A percentile compares a stretch with the other conserved stretches of the same genome.
Evolutionary conservation across 1,284 basidiomycete genomes (phyloP).

Genomic region (Malassezia restricta): DNA sequence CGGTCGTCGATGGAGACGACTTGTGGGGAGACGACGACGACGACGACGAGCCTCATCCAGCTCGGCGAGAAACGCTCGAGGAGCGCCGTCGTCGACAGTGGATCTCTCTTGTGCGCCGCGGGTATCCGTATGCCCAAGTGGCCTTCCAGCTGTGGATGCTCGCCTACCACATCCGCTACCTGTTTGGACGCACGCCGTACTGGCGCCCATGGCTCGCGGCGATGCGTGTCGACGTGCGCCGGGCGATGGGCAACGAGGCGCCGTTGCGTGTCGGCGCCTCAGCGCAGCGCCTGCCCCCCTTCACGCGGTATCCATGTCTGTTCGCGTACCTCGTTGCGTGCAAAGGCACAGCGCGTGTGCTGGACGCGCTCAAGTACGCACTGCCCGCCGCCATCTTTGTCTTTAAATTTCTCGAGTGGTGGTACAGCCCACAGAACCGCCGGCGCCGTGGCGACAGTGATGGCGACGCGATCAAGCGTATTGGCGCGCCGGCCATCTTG

Average conservation of each 20-base stretch:
- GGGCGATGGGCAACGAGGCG: constrained; percentile 51
- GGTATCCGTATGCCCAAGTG: constrained; percentile 72
- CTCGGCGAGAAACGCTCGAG: background rate
- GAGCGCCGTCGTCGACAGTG: background rate
- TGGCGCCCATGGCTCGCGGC: constrained; percentile 83
- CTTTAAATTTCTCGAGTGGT: constrained; percentile 97
- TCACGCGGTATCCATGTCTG: constrained; percentile 15
- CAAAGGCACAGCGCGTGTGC: constrained; percentile 21
- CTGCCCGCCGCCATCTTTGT: constrained; percentile 87
- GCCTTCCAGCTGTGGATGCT: constrained; percentile 70
- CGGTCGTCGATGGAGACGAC: constrained; percentile 31
- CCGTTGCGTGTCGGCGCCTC: background rate
- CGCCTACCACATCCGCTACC: constrained; percentile 67
- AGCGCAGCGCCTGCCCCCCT: background rate
- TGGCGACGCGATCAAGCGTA: constrained; percentile 51
- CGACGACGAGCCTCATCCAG: constrained; percentile 18
- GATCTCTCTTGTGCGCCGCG: constrained; percentile 51
- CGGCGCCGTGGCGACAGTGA: constrained; percentile 51
- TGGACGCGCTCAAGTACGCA: constrained; percentile 57
- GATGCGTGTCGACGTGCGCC: constrained; percentile 68
- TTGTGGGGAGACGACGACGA: constrained; percentile 51
- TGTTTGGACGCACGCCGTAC: constrained; percentile 73
- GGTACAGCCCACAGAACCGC: constrained; percentile 90
- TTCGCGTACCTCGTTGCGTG: constrained; percentile 16
- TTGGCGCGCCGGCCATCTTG: constrained; percentile 19